Conservation (phyloP, 1,139 yeast genomes). For the Zygosaccharomyces sapae region DNA sequence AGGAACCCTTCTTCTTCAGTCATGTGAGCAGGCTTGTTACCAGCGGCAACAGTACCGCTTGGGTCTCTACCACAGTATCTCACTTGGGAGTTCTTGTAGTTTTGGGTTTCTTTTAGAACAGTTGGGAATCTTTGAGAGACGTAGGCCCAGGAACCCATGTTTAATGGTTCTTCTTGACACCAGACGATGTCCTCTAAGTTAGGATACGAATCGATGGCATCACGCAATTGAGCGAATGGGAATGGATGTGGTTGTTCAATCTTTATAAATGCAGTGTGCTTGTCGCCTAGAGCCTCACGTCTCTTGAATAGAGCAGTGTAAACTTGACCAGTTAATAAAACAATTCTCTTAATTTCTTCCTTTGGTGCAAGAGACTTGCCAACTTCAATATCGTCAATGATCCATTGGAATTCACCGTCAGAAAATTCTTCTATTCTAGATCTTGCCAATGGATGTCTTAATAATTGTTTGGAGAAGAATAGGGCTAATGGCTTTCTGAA, state of each 20-base stretch:
- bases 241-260: conserved; percentile 96
- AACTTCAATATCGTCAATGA: conserved; percentile 84
- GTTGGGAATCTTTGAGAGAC: conserved; percentile 80
- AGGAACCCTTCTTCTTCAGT: conserved; percentile 88
- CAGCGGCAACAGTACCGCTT: conserved; percentile 97
- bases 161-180: conserved; percentile 99
- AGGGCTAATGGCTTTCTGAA: conserved; percentile 92
- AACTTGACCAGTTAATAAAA: conserved; percentile 89
- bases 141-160: conserved; percentile 86
- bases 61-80: conserved; percentile 98
- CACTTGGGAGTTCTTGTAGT: conserved; percentile 52
- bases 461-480: conserved; percentile 87
- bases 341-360: conserved; percentile 84
- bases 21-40: conserved; percentile 80
- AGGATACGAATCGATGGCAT: conserved; percentile 74
- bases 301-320: conserved; percentile 86
- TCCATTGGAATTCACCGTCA: conserved; percentile 91
- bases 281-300: conserved; percentile 71
- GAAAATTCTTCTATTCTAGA: conserved; percentile 79
- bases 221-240: conserved; percentile 95
- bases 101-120: conserved; percentile 66
- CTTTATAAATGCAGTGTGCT: conserved; percentile 81
- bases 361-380: conserved; percentile 71
- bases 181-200: conserved; percentile 83
- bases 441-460: conserved; percentile 97